Base-by-base conservation (phyloP, 192 early-diverging fungal species). In the Coemansia sp. region DNA sequence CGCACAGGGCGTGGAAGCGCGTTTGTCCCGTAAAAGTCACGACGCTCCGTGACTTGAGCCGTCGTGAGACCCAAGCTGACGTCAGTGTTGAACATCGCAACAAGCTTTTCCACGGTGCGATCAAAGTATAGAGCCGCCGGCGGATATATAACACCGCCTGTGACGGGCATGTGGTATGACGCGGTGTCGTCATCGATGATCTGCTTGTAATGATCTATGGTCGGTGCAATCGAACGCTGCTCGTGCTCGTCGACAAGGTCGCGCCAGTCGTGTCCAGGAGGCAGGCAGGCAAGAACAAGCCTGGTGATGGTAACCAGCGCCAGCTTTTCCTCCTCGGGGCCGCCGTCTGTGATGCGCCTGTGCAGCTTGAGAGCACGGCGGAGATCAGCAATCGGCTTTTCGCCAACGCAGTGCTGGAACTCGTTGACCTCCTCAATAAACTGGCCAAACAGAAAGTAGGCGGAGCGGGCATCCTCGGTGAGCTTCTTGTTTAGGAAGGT, bases 391-490 rank as follows among this genome's bases (percentile, higher is more conserved):
- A 87, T 84, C n/a, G 88, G 87, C 61, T 88, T 87, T 60, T 89
- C 84, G 55, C 84, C 88, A 2, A 98, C 93, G 28, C 91, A 91
- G 16, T 71, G 74, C 61, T 94, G 89, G 64, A 98, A 98, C 72
- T 96, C 93, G 65, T 87, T 86, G 34, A 98, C 93, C 84, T 98
- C 93, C 71, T 94, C 89, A 31, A 97, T 67, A 70, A 98, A 96
- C 81, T 96, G 94, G 25, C 93, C 96, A 89, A 98, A 95, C 51
- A 98, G 84, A 33, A 86, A 87, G 78, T 96, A 96, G 18, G 95
- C 93, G 18, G 89, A 81, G 64, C 94, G 87, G 12, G 95, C 91
- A 30, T 94, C 93, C 40, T 84, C 78, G 2, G 94, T 90, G 18
- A 89, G 77, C 9, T 67, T 68, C 51, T 83, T 83, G 35, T 84